A percentile compares a stretch with the other conserved stretches of the same genome.
phyloP scores from a whole-genome alignment of 305 asterid species.

The Fraxinus sp. region DNA sequence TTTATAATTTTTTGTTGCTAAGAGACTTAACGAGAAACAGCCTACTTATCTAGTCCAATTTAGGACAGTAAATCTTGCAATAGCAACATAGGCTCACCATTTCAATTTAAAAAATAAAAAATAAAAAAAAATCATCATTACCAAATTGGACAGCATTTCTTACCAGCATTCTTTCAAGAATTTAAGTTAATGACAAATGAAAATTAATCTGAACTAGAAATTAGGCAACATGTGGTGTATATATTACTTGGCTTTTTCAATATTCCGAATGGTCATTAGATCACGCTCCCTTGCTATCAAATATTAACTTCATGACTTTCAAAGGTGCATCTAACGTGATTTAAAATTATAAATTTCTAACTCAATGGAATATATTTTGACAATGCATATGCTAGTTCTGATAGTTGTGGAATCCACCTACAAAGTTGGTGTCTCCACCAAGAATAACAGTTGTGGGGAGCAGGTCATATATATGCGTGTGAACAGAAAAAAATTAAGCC shows the following conservation, averaged over 20 bases:
- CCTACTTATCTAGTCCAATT: not conserved
- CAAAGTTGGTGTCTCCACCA: not conserved
- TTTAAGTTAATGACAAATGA: not conserved
- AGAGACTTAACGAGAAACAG: not conserved
- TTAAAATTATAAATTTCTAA: not conserved
- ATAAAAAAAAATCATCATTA: not conserved
- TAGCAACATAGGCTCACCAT: not conserved
- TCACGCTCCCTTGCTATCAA: not conserved
- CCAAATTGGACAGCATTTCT: not conserved
- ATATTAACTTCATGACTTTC: not conserved
- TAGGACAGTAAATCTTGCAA: not conserved
- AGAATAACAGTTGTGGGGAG: not conserved
- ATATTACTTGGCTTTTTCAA: not conserved
- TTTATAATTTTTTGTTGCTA: not conserved
- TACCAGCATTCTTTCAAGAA: not conserved
- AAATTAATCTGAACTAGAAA: not conserved
- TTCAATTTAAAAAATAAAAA: not conserved
- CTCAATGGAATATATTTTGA: not conserved
- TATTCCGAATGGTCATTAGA: not conserved
- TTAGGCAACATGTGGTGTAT: not conserved
- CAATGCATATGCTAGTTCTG: not conserved
- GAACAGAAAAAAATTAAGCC: conserved; percentile 13
- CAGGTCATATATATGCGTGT: not conserved
- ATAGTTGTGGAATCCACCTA: not conserved
- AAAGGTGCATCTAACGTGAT: not conserved